phyloP scores from a whole-genome alignment of 805 yeast genomes.

The Limtongia smithiae region DNA sequence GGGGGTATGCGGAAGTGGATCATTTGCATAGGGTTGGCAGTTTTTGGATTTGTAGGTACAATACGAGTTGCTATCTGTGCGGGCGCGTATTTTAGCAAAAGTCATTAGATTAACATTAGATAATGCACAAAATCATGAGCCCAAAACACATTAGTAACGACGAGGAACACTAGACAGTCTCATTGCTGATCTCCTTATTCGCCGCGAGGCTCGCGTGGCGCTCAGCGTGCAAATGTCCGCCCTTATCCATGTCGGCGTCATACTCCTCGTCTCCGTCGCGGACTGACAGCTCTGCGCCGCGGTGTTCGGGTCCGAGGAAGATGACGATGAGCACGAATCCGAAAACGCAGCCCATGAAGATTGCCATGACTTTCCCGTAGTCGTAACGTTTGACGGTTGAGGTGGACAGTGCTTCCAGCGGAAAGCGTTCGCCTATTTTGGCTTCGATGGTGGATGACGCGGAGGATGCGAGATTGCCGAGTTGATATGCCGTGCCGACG shows the following conservation, averaged over 20 bases:
- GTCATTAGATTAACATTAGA: too few species aligned
- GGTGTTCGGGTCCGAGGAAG: constrained; percentile 50
- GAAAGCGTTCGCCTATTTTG: constrained; percentile 54
- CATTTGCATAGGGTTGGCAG: too few species aligned
- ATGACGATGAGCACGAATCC: constrained; percentile 48
- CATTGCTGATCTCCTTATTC: not conserved
- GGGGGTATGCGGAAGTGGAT: too few species aligned
- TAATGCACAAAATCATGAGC: too few species aligned
- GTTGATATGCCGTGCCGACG: constrained; percentile 61
- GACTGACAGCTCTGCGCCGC: not conserved
- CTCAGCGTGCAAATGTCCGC: constrained; percentile 10
- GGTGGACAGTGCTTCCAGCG: constrained; percentile 28
- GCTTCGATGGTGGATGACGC: constrained; percentile 72
- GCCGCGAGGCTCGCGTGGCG: not conserved
- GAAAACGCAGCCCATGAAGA: constrained; percentile 64
- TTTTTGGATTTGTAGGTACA: not conserved
- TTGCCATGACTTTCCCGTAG: constrained; percentile 70
- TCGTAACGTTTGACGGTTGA: constrained; percentile 39
- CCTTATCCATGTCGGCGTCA: too few species aligned
- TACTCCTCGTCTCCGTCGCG: not conserved
- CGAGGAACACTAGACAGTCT: too few species aligned
- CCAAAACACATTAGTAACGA: too few species aligned
- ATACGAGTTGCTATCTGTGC: not conserved
- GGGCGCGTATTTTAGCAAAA: too few species aligned
- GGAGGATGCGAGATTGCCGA: constrained; percentile 68